Percentiles rank a stretch among this genome's conserved stretches.
phyloP scores from a whole-genome alignment of 23 red algal species.

The Gracilaria gracilis region DNA sequence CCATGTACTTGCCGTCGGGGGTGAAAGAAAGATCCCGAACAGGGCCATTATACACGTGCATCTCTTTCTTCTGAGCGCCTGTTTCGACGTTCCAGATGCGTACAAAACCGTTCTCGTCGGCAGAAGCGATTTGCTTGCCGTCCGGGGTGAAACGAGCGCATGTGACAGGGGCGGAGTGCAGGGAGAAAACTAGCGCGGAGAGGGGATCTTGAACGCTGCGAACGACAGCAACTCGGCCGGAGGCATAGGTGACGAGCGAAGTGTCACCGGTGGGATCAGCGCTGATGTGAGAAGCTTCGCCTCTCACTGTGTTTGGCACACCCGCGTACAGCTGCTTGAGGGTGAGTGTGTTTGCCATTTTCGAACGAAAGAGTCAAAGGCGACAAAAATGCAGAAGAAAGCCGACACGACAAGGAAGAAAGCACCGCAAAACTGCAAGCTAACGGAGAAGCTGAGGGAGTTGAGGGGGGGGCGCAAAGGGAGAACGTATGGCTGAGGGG shows the following conservation, averaged over 20 bases:
- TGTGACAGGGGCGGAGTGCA: conserved; percentile 73
- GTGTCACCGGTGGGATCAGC: conserved; percentile 77
- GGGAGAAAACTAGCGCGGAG: conserved; percentile 55
- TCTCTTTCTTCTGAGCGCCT: conserved; percentile 42
- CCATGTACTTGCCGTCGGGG: conserved; percentile 62
- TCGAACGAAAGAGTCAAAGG: background rate
- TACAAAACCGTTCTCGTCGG: conserved; percentile 71
- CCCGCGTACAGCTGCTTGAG: conserved; percentile 70
- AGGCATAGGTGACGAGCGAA: conserved; percentile 69
- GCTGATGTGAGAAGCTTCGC: conserved; percentile 72
- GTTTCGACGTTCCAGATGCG: conserved; percentile 75
- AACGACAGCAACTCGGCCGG: conserved; percentile 78
- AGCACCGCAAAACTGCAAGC: too few species aligned
- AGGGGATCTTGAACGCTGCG: conserved; percentile 53
- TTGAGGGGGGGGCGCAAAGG: too few species aligned
- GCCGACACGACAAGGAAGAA: too few species aligned
- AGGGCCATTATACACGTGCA: conserved; percentile 46
- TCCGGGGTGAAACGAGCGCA: conserved; percentile 65
- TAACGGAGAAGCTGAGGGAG: too few species aligned
- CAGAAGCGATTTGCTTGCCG: conserved; percentile 62
- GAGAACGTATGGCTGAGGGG: background rate
- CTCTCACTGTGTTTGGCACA: conserved; percentile 66
- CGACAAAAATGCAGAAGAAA: background rate
- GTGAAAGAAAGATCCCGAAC: conserved; percentile 77
- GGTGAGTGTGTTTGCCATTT: conserved; percentile 44